These are phyloP conservation scores for Tylopilus felleus DNA, from an alignment of 768 basidiomycete species.

Conservation along the genomic window DNA sequence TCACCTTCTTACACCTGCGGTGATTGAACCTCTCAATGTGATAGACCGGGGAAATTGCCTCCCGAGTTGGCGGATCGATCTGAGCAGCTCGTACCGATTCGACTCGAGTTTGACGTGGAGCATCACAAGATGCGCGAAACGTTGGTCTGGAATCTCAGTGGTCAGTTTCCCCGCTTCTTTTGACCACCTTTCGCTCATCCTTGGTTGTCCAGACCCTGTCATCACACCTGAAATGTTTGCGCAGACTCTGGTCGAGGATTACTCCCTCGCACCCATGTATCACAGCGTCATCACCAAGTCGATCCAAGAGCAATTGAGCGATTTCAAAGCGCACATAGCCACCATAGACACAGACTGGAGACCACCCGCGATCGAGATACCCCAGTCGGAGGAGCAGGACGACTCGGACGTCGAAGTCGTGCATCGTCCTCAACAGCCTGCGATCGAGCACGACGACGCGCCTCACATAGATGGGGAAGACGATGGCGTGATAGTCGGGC, in stretches of 20 bases:
- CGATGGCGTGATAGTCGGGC: conserved; percentile 18
- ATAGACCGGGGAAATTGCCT: conserved; percentile 59
- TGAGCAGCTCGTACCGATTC: conserved; percentile 89
- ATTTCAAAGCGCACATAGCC: conserved; percentile 67
- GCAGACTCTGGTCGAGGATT: conserved; percentile 88
- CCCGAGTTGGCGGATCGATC: conserved; percentile 54
- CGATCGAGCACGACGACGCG: conserved; percentile 20
- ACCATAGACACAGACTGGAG: conserved; percentile 47
- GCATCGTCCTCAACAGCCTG: conserved; percentile 11
- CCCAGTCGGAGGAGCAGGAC: conserved; percentile 26
- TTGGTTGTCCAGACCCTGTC: conserved; percentile 60
- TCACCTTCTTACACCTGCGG: background rate
- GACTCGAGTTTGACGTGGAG: conserved; percentile 96
- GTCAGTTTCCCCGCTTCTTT: conserved; percentile 42
- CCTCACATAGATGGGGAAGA: conserved; percentile 20
- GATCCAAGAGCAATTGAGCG: conserved; percentile 85
- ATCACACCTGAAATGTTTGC: conserved; percentile 91
- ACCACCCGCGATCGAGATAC: conserved; percentile 22
- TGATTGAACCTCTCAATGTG: background rate
- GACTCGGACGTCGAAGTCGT: conserved; percentile 27
- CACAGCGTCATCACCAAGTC: conserved; percentile 68
- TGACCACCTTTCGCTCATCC: background rate
- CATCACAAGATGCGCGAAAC: conserved; percentile 93
- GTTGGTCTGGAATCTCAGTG: conserved; percentile 95
- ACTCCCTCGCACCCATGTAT: conserved; percentile 64